Evolutionary conservation across 352 stramenopile genomes (phyloP).

Genomic region (Globisporangium yorkense): DNA sequence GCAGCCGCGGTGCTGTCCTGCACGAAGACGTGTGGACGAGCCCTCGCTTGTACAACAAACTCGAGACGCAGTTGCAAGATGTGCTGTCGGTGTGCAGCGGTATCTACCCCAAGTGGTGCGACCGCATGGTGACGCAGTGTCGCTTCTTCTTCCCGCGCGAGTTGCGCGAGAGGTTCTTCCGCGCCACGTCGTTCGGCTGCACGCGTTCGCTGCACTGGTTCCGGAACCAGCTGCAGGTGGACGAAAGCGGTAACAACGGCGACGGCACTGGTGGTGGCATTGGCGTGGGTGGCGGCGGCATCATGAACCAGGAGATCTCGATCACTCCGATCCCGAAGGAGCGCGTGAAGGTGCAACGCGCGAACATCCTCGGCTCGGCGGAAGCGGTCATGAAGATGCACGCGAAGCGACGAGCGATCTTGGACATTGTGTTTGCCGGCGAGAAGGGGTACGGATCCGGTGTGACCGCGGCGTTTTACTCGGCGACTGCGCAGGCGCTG

Average conservation of each 20-base stretch:
- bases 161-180: constrained; percentile 66
- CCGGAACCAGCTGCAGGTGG: constrained; percentile 55
- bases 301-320: constrained; percentile 75
- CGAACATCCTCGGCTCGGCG: constrained; percentile 67
- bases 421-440: constrained; percentile 82
- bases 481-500: constrained; percentile 59
- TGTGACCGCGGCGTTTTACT: constrained; percentile 84
- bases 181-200: constrained; percentile 72
- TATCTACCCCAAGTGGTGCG: constrained; percentile 78
- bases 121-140: constrained; percentile 64
- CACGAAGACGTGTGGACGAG: constrained; percentile 60
- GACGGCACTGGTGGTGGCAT: constrained; percentile 12
- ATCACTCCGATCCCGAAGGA: constrained; percentile 84
- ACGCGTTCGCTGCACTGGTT: constrained; percentile 81
- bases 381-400: constrained; percentile 86
- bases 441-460: constrained; percentile 84
- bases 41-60: constrained; percentile 71
- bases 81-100: constrained; percentile 78
- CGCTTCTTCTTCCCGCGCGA: constrained; percentile 81
- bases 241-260: constrained; percentile 22
- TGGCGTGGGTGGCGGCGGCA: constrained; percentile 18
- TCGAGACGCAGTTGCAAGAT: constrained; percentile 75
- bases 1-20: constrained; percentile 12
- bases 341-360: constrained; percentile 75
- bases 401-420: constrained; percentile 70